Base-by-base conservation (phyloP, 2,329 filamentous ascomycete genomes). In the Colletotrichum musicola region DNA sequence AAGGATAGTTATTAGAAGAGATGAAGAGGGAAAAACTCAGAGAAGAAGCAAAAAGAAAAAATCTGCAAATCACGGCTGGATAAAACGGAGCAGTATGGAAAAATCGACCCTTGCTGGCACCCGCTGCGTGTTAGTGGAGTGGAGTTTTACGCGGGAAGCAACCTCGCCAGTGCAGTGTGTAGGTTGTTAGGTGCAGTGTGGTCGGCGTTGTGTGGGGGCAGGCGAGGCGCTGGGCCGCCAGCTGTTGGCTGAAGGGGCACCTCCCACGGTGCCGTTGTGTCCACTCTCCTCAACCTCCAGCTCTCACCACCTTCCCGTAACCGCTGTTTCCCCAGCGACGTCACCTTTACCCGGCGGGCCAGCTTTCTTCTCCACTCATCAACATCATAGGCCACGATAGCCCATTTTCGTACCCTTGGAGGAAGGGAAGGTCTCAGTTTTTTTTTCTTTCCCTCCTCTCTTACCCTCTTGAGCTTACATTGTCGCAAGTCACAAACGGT, bases 251-350 rank as follows among this genome's bases (percentile, higher is more conserved):
- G 47, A 9, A 55, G 38, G 40, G 22, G 20, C 35, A 47, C 14
- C n/a, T 50, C 50, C n/a, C n/a, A n/a, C n/a, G n/a, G n/a, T n/a
- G n/a, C n/a, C n/a, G 60, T 25, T 22, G n/a, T 20, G 27, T 62
- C 14, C 50, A 40, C 16, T 14, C 49, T 49, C 22, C n/a, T 54
- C 49, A 25, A 20, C 16, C 46, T 49, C n/a, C 46, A 12, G 38
- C 49, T 12, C 50, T 68, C 65, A 68, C 62, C 62, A 65, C 18
- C 55, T 68, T 56, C 65, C 55, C 20, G 22, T 55, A 50, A 50
- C 47, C 54, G 67, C 40, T 68, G 70, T 71, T 71, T 62, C 70
- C 70, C 70, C 61, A 62, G 70, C 64, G 70, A 71, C 70, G 70
- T 71, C 70, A 71, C 66, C 49, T 57, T 62, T 68, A 68, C 60